Percentiles rank a stretch among this genome's conserved stretches.
phyloP scores from a whole-genome alignment of 352 stramenopile species.

The Pythium phragmitis region DNA sequence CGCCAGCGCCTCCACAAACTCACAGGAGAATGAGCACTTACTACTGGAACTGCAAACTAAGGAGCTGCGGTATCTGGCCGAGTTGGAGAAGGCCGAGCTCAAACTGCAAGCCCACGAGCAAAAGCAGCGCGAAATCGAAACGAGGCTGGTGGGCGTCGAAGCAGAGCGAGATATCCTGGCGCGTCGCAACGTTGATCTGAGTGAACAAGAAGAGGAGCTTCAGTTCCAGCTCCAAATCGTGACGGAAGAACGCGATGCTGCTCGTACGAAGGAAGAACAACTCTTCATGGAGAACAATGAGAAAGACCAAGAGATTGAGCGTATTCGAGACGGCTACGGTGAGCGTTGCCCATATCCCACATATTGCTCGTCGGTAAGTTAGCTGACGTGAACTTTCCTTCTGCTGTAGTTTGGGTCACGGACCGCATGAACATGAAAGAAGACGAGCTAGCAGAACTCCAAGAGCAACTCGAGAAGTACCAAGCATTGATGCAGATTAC shows the following conservation, averaged over 20 bases:
- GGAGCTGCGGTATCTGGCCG: slow-evolving; percentile 60
- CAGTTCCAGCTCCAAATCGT: slow-evolving; percentile 81
- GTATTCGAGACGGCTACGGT: slow-evolving; percentile 86
- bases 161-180: slow-evolving; percentile 35
- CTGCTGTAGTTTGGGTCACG: slow-evolving; percentile 73
- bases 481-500: slow-evolving; percentile 75
- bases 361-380: background rate
- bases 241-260: slow-evolving; percentile 80
- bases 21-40: slow-evolving; percentile 47
- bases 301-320: slow-evolving; percentile 87
- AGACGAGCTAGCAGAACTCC: slow-evolving; percentile 79
- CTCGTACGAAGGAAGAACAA: slow-evolving; percentile 81
- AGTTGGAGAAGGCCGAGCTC: slow-evolving; percentile 71
- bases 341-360: slow-evolving; percentile 8
- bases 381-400: background rate
- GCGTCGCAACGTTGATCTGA: slow-evolving; percentile 49
- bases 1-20: slow-evolving; percentile 9
- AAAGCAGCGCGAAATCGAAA: slow-evolving; percentile 38
- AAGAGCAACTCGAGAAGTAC: slow-evolving; percentile 85
- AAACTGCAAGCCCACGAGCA: slow-evolving; percentile 51
- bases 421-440: slow-evolving; percentile 89
- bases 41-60: slow-evolving; percentile 73
- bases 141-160: slow-evolving; percentile 35
- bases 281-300: slow-evolving; percentile 82
- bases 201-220: slow-evolving; percentile 78